Evolutionary conservation across 768 basidiomycete species (phyloP).

Genomic region (Suillus luteus): DNA sequence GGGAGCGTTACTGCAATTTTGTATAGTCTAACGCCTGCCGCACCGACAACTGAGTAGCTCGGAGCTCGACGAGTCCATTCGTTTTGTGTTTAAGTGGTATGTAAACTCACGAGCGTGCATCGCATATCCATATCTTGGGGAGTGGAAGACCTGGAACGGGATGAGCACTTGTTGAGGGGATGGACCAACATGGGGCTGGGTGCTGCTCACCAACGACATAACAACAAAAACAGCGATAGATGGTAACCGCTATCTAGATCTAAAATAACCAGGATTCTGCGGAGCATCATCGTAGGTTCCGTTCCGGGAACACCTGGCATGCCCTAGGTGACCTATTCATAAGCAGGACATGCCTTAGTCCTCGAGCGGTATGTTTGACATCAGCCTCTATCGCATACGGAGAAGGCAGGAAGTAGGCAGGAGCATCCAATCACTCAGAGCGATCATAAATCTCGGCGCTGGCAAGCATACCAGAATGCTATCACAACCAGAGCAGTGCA

Average conservation of each 20-base stretch:
- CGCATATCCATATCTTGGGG: not conserved
- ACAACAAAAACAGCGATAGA: not conserved
- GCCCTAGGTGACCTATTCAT: no score
- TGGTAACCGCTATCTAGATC: not conserved
- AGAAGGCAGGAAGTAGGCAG: no score
- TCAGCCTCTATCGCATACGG: no score
- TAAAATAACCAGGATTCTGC: not conserved
- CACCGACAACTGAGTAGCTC: slow-evolving; percentile 16
- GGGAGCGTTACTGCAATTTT: slow-evolving; percentile 6
- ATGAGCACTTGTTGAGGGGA: not conserved
- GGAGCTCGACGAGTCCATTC: slow-evolving; percentile 19
- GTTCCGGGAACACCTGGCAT: no score
- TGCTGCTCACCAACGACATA: not conserved
- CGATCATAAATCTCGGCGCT: no score
- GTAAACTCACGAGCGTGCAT: not conserved
- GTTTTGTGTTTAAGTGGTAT: slow-evolving; percentile 22
- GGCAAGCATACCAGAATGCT: no score
- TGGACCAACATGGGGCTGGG: not conserved
- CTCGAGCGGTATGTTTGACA: no score
- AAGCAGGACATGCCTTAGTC: no score
- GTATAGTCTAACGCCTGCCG: slow-evolving; percentile 15
- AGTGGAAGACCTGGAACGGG: not conserved
- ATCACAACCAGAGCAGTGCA: no score
- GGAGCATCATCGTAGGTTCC: not conserved
- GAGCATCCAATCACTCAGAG: no score